These are phyloP conservation scores for Xylariaceae sp. DNA, from an alignment of 2,329 filamentous ascomycete species.

Conservation along the genomic window DNA sequence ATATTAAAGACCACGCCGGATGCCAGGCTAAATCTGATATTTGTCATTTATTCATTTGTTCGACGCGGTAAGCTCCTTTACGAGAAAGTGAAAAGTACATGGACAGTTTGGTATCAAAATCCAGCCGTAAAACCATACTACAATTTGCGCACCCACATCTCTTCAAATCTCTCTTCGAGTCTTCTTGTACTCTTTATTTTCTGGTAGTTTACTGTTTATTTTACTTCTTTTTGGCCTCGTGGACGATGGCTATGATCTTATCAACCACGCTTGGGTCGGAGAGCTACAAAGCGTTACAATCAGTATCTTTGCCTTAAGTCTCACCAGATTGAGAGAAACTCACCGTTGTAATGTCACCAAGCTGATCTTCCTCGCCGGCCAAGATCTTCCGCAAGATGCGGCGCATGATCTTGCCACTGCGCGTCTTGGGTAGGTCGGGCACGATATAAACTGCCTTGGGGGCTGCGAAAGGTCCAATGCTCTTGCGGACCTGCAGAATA, in stretches of 20 bases:
- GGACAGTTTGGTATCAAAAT: constrained; percentile 21
- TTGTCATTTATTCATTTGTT: constrained; percentile 3
- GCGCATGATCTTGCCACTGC: constrained; percentile 98
- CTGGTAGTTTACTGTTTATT: constrained; percentile 6
- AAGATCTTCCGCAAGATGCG: constrained; percentile 96
- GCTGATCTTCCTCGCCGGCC: constrained; percentile 92
- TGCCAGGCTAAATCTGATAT: too few species aligned
- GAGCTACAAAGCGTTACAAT: constrained; percentile 48
- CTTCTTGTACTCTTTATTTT: constrained; percentile 1
- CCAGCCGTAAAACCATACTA: not conserved
- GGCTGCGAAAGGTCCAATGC: constrained; percentile 94
- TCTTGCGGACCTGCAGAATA: constrained; percentile 90
- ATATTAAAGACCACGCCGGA: too few species aligned
- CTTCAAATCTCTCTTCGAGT: too few species aligned
- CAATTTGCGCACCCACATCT: constrained; percentile 8
- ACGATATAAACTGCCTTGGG: constrained; percentile 91
- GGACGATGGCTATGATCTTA: constrained; percentile 81
- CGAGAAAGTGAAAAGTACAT: constrained; percentile 4
- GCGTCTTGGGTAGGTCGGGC: constrained; percentile 92
- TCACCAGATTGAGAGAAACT: constrained; percentile 34
- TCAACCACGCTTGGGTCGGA: constrained; percentile 86
- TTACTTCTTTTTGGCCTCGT: constrained; percentile 56
- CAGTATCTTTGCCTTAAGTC: too few species aligned
- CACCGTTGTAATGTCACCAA: constrained; percentile 90
- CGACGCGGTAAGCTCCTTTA: not conserved